A percentile compares a stretch with the other conserved stretches of the same genome.
These are phyloP conservation scores for Testicularia cyperi DNA, from an alignment of 1,284 basidiomycete genomes.

Conservation along the genomic window DNA sequence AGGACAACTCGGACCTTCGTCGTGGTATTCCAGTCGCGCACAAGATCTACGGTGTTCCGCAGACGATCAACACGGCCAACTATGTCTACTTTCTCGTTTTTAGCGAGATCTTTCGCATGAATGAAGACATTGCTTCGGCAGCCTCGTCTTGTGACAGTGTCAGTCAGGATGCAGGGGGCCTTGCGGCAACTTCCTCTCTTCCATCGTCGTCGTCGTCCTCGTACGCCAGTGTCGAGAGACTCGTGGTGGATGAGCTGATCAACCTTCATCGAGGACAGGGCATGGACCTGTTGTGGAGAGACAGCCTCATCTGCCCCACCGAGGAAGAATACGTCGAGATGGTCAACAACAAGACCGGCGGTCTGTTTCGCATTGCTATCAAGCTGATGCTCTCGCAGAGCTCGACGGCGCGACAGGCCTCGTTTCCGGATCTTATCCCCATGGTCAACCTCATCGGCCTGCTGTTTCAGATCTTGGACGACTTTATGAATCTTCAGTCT, in stretches of 20 bases:
- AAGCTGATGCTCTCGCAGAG: constrained; percentile 87
- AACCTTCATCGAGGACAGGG: constrained; percentile 93
- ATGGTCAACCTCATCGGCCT: constrained; percentile 92
- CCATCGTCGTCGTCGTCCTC: constrained; percentile 1
- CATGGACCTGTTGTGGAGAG: constrained; percentile 90
- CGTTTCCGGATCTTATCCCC: constrained; percentile 64
- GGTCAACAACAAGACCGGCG: constrained; percentile 99
- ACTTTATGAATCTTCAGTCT: constrained; percentile 93
- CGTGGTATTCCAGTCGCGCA: constrained; percentile 86
- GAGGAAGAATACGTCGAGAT: constrained; percentile 93
- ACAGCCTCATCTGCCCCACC: constrained; percentile 84
- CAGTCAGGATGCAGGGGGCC: too few relatives aligned
- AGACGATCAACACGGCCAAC: constrained; percentile 96
- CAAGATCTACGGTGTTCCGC: constrained; percentile 91
- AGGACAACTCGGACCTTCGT: constrained; percentile 88
- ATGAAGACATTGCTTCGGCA: constrained; percentile 66
- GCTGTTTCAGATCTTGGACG: constrained; percentile 93
- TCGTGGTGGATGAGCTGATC: constrained; percentile 69
- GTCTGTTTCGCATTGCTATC: constrained; percentile 85
- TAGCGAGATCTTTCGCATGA: constrained; percentile 67
- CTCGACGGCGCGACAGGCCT: not conserved
- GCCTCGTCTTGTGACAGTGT: not conserved
- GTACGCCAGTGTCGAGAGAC: constrained; percentile 22
- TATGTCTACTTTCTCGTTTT: constrained; percentile 80
- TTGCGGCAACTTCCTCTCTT: too few relatives aligned